These are phyloP conservation scores for Bocquillonia castaneifolia DNA, from an alignment of 441 rosid species.

Conservation along the genomic window DNA sequence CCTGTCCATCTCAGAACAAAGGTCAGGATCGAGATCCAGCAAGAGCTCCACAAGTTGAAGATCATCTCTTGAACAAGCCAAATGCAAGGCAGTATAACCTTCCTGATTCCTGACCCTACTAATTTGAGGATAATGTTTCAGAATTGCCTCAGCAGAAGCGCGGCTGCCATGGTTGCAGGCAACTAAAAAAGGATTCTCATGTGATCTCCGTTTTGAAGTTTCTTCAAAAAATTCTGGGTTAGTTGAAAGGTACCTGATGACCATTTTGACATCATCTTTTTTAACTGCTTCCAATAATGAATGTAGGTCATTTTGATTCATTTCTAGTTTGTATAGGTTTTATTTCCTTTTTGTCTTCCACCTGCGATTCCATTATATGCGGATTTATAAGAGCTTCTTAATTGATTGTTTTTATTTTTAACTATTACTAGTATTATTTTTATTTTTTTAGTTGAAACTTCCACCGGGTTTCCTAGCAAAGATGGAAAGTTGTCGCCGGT, in stretches of 20 bases:
- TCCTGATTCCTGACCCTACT: background rate
- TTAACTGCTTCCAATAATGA: background rate
- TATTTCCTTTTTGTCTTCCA: too few species aligned
- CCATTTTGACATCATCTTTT: background rate
- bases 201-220: background rate
- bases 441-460: too few species aligned
- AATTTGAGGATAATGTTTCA: background rate
- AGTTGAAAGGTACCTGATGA: background rate
- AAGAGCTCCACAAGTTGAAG: constrained; percentile 3
- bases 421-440: too few species aligned
- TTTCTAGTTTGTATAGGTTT: too few species aligned
- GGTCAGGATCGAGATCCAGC: background rate
- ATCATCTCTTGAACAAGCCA: constrained; percentile 1
- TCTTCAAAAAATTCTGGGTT: background rate
- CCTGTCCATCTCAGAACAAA: constrained; percentile 3
- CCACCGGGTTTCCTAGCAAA: too few species aligned
- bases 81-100: constrained; percentile 17
- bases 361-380: too few species aligned
- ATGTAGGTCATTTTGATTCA: background rate
- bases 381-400: too few species aligned
- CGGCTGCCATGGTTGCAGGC: constrained; percentile 8
- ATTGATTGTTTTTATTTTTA: too few species aligned
- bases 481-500: too few species aligned
- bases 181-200: constrained; percentile 5
- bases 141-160: background rate